Evolutionary conservation across 306 rosid species (phyloP), one percentile per base, ranked within the genome.

Genomic region (Fragaria ananassa): DNA sequence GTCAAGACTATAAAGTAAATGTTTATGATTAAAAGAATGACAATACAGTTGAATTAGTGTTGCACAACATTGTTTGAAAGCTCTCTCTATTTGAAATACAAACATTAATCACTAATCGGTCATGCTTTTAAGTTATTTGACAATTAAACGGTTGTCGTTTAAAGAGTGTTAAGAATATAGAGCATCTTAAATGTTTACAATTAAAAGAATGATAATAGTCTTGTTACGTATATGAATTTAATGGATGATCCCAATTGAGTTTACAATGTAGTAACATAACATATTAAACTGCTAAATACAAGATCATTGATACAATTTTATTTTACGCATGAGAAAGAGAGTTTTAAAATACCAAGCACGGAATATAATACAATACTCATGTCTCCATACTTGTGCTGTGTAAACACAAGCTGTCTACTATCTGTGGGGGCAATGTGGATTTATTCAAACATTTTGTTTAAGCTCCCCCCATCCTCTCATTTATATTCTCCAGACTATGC

Each of bases 381-480:
- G 57, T 37, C 21, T 67, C 64, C 65, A 58, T 72, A 45, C 69
- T 70, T 76, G 72, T 79, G 62, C 39, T 76, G 76, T 81, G 76
- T 80, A 71, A 27, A 61, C 78, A 70, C 72, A 78, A 81, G 78
- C 62, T 79, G 84, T 71, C 76, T 47, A 45, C 75, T 67, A 39
- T 80, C 35, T 21, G 35, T 80, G 61, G 78, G 57, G 74, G 29
- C 68, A 78, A 47, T 39, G 37, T 68, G 68, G 63, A 19, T 77
- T n/a, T n/a, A n/a, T n/a, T 83, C 67, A 86, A 77, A 79, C 84
- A 31, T 42, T 61, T 29, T 60, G 9, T 60, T 10, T 1, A 45
- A 50, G 58, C 46, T 29, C 31, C 31, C 75, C 23, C 49, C 14
- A 29, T 27, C 35, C n/a, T 46, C 53, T 60, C 6, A 77, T 66